These are phyloP conservation scores for Eremothecium cymbalariae DNA, from an alignment of 1,139 yeast genomes.

Conservation along the genomic window DNA sequence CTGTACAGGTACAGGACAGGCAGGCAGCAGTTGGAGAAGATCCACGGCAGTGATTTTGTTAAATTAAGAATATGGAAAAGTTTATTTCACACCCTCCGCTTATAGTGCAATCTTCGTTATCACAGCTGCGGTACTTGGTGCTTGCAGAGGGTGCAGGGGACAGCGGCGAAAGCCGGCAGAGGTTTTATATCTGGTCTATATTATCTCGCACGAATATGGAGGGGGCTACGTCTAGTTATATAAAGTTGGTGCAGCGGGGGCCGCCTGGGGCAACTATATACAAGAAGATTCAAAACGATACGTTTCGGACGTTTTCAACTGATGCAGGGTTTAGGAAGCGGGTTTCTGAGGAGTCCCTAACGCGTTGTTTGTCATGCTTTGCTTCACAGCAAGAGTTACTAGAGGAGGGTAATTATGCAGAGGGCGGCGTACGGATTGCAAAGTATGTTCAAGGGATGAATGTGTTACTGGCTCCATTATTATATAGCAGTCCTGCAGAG, in stretches of 20 bases:
- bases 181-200: constrained; percentile 78
- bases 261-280: constrained; percentile 43
- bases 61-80: constrained; percentile 26
- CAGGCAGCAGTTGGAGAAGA: no score
- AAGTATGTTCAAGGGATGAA: constrained; percentile 89
- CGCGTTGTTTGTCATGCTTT: constrained; percentile 63
- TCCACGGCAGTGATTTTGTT: no score
- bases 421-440: constrained; percentile 21
- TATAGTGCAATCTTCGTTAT: constrained; percentile 59
- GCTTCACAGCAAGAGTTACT: constrained; percentile 42
- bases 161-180: constrained; percentile 48
- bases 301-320: constrained; percentile 76
- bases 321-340: constrained; percentile 57
- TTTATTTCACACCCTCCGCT: constrained; percentile 29
- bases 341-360: constrained; percentile 61
- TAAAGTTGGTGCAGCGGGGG: constrained; percentile 48
- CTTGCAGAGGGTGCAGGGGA: constrained; percentile 63
- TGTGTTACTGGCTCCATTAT: constrained; percentile 76
- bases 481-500: constrained; percentile 70
- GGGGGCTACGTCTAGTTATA: constrained; percentile 45
- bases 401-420: constrained; percentile 8
- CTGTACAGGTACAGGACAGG: no score
- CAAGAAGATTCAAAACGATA: constrained; percentile 74
- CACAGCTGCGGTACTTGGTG: constrained; percentile 72
- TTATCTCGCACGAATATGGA: constrained; percentile 57